Evolutionary conservation across 176 grass and related monocot genomes (phyloP).

Genomic region (Pharus latifolius): DNA sequence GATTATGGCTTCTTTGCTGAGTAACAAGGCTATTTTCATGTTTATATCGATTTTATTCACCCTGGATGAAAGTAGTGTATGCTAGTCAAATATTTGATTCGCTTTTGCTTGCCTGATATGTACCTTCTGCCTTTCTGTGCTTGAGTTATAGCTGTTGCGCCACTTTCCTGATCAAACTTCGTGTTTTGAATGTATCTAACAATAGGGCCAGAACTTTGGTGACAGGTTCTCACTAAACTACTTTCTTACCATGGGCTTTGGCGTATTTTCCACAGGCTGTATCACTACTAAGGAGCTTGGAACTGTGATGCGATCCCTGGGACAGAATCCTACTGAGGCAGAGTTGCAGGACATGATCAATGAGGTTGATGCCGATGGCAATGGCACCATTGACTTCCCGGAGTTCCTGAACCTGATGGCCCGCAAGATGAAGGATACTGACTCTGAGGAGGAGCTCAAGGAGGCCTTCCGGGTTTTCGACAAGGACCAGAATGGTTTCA

Average conservation of each 20-base stretch:
- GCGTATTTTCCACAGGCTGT: constrained; percentile 23
- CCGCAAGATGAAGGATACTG: constrained; percentile 63
- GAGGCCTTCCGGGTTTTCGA: constrained; percentile 66
- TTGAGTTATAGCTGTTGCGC: no score
- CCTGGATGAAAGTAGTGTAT: background rate
- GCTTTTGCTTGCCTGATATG: no score
- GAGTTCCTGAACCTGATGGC: constrained; percentile 78
- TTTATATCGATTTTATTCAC: background rate
- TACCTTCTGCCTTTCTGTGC: no score
- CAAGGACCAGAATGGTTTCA: constrained; percentile 74
- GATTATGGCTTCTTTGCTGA: no score
- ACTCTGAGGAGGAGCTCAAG: constrained; percentile 72
- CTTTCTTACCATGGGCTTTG: background rate
- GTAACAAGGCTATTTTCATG: no score
- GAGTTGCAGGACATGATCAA: constrained; percentile 81
- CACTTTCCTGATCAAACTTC: no score
- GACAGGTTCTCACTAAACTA: no score
- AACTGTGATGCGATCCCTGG: constrained; percentile 64
- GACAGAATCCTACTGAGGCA: constrained; percentile 66
- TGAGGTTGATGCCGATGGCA: constrained; percentile 65
- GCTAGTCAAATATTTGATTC: background rate
- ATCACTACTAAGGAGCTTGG: constrained; percentile 75
- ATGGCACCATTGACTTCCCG: constrained; percentile 64
- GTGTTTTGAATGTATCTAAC: no score
- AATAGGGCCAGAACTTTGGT: no score